Evolutionary conservation across 1,139 yeast species (phyloP).

Genomic region (Blastobotrys raffinosifermentans): DNA sequence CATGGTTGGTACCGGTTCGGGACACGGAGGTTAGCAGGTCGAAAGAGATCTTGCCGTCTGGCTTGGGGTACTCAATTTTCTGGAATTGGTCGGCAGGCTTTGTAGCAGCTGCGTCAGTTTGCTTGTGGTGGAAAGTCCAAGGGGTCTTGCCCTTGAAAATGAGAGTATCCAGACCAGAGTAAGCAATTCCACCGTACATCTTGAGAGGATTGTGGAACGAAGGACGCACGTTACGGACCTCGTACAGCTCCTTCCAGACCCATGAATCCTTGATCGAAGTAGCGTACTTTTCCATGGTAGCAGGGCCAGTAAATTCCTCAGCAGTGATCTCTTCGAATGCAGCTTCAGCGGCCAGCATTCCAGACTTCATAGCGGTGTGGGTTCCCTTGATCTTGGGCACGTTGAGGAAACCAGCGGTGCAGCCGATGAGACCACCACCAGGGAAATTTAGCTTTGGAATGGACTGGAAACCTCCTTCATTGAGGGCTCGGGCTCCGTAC

Average conservation of each 20-base stretch:
- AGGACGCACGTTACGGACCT: slow-evolving; percentile 86
- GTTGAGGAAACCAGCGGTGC: slow-evolving; percentile 92
- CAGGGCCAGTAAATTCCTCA: slow-evolving; percentile 36
- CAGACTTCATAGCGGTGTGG: slow-evolving; percentile 94
- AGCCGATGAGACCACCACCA: slow-evolving; percentile 92
- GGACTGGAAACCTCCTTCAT: slow-evolving; percentile 93
- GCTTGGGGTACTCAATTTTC: slow-evolving; percentile 87
- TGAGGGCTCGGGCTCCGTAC: slow-evolving; percentile 91
- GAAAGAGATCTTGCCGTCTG: slow-evolving; percentile 84
- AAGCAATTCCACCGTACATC: slow-evolving; percentile 68
- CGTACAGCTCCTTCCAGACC: slow-evolving; percentile 75
- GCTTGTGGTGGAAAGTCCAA: slow-evolving; percentile 73
- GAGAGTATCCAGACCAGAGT: slow-evolving; percentile 81
- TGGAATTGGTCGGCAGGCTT: slow-evolving; percentile 55
- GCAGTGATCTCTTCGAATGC: slow-evolving; percentile 53
- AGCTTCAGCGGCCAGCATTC: slow-evolving; percentile 88
- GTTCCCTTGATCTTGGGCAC: slow-evolving; percentile 98
- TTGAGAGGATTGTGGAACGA: slow-evolving; percentile 74
- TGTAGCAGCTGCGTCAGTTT: slow-evolving; percentile 69
- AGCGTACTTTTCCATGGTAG: slow-evolving; percentile 56
- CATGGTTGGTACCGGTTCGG: slow-evolving; percentile 93
- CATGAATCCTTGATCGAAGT: slow-evolving; percentile 65
- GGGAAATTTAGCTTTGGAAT: slow-evolving; percentile 88
- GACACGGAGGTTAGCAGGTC: slow-evolving; percentile 90
- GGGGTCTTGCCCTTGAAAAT: slow-evolving; percentile 74